Conservation (phyloP, 805 yeast species). For the Teunomyces gatunensis region DNA sequence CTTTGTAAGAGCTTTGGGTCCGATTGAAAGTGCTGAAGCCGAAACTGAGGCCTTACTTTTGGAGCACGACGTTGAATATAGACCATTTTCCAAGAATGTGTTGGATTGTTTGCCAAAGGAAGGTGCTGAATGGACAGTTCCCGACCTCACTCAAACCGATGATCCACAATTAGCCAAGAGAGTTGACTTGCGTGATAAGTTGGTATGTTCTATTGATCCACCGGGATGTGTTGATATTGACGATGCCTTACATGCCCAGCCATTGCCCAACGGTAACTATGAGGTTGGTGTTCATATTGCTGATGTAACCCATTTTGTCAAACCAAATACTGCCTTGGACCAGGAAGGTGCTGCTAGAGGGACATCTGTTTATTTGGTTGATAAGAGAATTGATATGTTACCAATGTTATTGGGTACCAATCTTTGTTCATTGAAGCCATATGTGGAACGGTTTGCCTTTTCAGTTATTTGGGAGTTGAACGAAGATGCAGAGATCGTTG, state of each 20-base stretch:
- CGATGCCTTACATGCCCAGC: slow-evolving; percentile 90
- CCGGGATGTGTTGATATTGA: slow-evolving; percentile 98
- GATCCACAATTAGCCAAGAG: slow-evolving; percentile 61
- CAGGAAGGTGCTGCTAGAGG: slow-evolving; percentile 97
- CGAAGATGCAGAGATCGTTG: slow-evolving; percentile 77
- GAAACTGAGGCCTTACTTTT: slow-evolving; percentile 92
- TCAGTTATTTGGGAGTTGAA: slow-evolving; percentile 96
- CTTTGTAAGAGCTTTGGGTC: slow-evolving; percentile 86
- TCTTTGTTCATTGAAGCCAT: slow-evolving; percentile 89
- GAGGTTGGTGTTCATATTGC: slow-evolving; percentile 99
- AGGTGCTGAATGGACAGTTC: slow-evolving; percentile 92
- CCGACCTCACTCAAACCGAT: slow-evolving; percentile 53
- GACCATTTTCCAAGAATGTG: slow-evolving; percentile 92
- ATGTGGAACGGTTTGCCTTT: slow-evolving; percentile 94
- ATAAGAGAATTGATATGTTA: slow-evolving; percentile 97
- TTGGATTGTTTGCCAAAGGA: slow-evolving; percentile 89
- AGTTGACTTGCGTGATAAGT: slow-evolving; percentile 80
- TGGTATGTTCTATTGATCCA: slow-evolving; percentile 96
- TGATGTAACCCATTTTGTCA: slow-evolving; percentile 96
- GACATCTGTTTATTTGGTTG: slow-evolving; percentile 94
- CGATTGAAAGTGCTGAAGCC: slow-evolving; percentile 86
- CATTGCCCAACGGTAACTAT: slow-evolving; percentile 86
- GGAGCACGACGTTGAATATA: slow-evolving; percentile 94
- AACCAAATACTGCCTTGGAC: slow-evolving; percentile 87
- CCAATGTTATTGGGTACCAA: slow-evolving; percentile 95